Conservation (phyloP, 495 filamentous ascomycete genomes). For the Pseudoneurospora amorphoporcata region DNA sequence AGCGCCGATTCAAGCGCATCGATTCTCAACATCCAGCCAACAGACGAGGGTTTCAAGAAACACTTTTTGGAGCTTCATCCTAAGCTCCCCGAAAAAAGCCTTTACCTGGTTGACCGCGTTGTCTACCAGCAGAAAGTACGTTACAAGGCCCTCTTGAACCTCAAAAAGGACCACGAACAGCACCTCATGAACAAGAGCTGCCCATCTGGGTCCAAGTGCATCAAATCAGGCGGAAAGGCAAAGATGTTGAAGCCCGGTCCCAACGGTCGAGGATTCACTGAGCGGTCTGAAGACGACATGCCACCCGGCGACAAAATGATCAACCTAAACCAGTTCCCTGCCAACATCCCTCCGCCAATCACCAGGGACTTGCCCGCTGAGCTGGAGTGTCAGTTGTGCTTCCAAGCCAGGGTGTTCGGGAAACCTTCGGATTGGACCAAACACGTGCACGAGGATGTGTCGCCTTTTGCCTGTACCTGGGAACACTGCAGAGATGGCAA, state of each 20-base stretch:
- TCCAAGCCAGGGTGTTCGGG: constrained; percentile 77
- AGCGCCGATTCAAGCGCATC: constrained; percentile 35
- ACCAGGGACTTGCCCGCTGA: constrained; percentile 70
- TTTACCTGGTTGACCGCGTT: constrained; percentile 70
- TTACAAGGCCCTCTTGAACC: constrained; percentile 67
- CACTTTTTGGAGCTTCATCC: constrained; percentile 70
- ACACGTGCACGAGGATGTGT: constrained; percentile 90
- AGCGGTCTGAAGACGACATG: constrained; percentile 31
- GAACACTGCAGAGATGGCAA: constrained; percentile 64
- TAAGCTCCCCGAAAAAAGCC: constrained; percentile 27
- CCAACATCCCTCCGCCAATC: constrained; percentile 73
- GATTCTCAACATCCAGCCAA: constrained; percentile 56
- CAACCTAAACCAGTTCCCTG: constrained; percentile 58
- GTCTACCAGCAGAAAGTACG: constrained; percentile 68
- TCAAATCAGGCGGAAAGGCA: constrained; percentile 49
- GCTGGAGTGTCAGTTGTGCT: constrained; percentile 90
- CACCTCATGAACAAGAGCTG: constrained; percentile 47
- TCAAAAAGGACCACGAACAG: constrained; percentile 59
- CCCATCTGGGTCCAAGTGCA: constrained; percentile 49
- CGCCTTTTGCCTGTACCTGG: constrained; percentile 94
- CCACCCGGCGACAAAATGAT: constrained; percentile 58
- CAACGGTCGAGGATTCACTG: constrained; percentile 9
- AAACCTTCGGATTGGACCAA: constrained; percentile 99
- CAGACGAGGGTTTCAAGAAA: constrained; percentile 61
- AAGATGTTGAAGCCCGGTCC: constrained; percentile 31